These are phyloP conservation scores for Taiozyma sp. DNA, from an alignment of 1,139 yeast species.

Conservation along the genomic window DNA sequence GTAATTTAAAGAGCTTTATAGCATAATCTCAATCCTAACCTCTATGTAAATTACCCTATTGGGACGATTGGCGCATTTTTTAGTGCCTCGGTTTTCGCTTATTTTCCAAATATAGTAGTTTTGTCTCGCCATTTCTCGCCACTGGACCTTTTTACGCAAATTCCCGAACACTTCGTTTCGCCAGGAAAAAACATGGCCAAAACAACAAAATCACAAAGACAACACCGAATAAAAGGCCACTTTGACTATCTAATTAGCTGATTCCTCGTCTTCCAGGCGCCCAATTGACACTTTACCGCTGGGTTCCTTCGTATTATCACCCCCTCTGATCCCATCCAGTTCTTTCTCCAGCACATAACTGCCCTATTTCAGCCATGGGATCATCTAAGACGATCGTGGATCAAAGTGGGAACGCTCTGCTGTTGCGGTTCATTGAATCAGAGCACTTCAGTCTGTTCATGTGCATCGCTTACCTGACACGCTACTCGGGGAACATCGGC, in stretches of 20 bases:
- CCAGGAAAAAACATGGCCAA: background rate
- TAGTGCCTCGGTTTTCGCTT: background rate
- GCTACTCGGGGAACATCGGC: conserved; percentile 67
- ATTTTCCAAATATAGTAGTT: background rate
- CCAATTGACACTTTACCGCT: background rate
- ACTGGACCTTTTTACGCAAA: background rate
- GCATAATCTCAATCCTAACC: background rate
- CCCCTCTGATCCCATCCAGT: background rate
- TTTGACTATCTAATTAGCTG: background rate
- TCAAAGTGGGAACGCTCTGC: conserved; percentile 35
- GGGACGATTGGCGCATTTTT: background rate
- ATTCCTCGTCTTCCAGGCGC: background rate
- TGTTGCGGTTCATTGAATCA: conserved; percentile 48
- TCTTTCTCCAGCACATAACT: background rate
- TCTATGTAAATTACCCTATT: background rate
- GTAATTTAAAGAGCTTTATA: background rate
- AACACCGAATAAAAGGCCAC: background rate
- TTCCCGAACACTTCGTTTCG: background rate
- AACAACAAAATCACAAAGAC: background rate
- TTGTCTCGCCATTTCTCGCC: background rate
- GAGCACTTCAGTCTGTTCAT: conserved; percentile 56
- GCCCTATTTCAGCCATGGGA: background rate
- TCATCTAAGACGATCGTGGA: conserved; percentile 14
- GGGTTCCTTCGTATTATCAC: background rate
- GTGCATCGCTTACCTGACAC: conserved; percentile 59